These are phyloP conservation scores for Flagelloscypha sp. DNA, from an alignment of 768 basidiomycete species.

Conservation along the genomic window DNA sequence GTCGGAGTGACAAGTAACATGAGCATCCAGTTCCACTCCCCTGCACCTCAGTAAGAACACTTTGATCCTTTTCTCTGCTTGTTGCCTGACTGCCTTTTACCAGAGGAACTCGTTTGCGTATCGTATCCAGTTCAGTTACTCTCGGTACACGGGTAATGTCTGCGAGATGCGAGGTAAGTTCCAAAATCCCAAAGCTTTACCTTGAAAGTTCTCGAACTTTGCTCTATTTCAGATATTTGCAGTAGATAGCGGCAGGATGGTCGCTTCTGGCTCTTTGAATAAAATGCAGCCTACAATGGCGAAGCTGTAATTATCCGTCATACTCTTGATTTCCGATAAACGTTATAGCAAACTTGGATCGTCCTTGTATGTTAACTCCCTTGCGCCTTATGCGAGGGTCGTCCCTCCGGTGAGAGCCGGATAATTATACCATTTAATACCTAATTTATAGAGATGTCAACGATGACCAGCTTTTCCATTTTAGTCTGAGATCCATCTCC, in stretches of 20 bases:
- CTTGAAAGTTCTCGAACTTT: constrained; percentile 1
- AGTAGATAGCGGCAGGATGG: constrained; percentile 45
- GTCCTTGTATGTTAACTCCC: too few species aligned
- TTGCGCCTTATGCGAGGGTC: too few species aligned
- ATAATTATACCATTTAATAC: too few species aligned
- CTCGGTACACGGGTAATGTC: constrained; percentile 66
- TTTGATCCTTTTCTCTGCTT: constrained; percentile 8
- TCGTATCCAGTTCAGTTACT: constrained; percentile 56
- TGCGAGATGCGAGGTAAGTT: constrained; percentile 58
- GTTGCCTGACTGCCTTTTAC: constrained; percentile 7
- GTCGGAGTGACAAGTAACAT: constrained; percentile 70
- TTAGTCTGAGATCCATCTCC: too few species aligned
- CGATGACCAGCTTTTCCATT: too few species aligned
- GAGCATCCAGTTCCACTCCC: constrained; percentile 63
- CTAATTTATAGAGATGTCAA: too few species aligned
- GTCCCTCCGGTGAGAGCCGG: too few species aligned
- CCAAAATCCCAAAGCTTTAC: constrained; percentile 1
- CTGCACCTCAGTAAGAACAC: constrained; percentile 56
- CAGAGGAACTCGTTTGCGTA: constrained; percentile 52
- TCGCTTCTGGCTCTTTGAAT: constrained; percentile 61
- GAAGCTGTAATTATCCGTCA: constrained; percentile 45
- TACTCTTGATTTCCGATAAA: too few species aligned
- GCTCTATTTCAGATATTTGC: constrained; percentile 42
- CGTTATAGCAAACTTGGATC: too few species aligned
- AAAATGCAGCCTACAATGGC: constrained; percentile 61